Evolutionary conservation across 352 stramenopile species (phyloP), one percentile per base, ranked within the genome.

Genomic region (Phytophthora cajani): DNA sequence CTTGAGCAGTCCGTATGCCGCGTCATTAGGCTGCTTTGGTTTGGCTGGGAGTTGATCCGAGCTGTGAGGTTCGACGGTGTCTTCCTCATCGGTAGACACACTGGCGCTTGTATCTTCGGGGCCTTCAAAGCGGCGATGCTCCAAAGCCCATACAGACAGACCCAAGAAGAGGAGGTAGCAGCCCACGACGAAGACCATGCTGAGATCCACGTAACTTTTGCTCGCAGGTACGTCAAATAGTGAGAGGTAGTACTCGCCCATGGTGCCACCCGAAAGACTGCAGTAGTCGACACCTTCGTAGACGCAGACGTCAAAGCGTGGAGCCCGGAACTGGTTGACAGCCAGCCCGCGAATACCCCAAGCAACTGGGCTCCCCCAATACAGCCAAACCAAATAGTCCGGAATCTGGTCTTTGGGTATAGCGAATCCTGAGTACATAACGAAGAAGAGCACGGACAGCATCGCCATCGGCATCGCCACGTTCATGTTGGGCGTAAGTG

Each of bases 361-460:
- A 14, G 76, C 63, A 7, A 91, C 68, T 0, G 83, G 84, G 19
- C 81, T 82, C 1, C 71, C 63, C 69, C 74, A 90, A 53, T 81
- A 81, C 16, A 81, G 56, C 74, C 74, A 81, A 62, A 79, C 73
- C 23, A 81, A 23, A 23, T 23, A 82, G 56, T 82, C 51, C 4
- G 82, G 83, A 44, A 91, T 81, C 27, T 82, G 58, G 51, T 82
- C 58, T 53, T 81, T 79, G 14, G 82, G 66, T 33, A 88, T 83
- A 9, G 82, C 64, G 33, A 87, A 90, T 2, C 81, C 82, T 0
- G 71, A 75, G 44, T 85, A 90, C 64, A 90, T 70, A 2, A 84
- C 67, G 58, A 74, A 82, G 49, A 89, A 64, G 50, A 81, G 63
- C 25, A 88, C 71, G 5, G 69, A 81, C 9, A 89, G 17, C 66